Evolutionary conservation across 495 filamentous ascomycete genomes (phyloP).

Genomic region (Jackrogersella multiformis): DNA sequence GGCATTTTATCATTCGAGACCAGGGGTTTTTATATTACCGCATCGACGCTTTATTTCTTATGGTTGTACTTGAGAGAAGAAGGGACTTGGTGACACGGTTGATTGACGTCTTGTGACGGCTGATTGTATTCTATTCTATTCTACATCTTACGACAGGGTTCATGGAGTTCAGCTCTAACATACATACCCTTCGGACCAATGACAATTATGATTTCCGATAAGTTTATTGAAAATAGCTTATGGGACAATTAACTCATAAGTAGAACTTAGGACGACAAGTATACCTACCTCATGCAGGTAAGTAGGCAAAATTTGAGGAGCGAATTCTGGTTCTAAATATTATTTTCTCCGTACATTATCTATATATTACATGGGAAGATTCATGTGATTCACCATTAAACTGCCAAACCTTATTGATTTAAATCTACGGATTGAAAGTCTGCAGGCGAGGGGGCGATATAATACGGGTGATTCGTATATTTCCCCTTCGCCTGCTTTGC

Average conservation of each 20-base stretch:
- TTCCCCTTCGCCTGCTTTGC: constrained; percentile 54
- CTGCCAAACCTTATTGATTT: constrained; percentile 62
- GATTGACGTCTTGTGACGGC: background rate
- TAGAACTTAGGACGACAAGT: background rate
- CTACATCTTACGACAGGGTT: background rate
- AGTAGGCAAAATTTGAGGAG: no score
- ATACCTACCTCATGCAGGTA: no score
- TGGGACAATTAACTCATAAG: background rate
- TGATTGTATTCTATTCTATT: background rate
- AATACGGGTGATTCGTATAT: constrained; percentile 46
- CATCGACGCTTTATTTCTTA: background rate
- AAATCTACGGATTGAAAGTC: constrained; percentile 66
- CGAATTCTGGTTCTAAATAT: no score
- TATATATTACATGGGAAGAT: no score
- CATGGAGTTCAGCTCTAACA: background rate
- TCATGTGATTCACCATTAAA: constrained; percentile 86
- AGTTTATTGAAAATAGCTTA: background rate
- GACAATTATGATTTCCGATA: background rate
- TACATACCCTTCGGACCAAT: background rate
- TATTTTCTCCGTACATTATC: no score
- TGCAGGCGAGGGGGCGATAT: constrained; percentile 68
- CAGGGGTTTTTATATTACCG: background rate
- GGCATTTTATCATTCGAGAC: background rate
- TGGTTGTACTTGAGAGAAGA: background rate
- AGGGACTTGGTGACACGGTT: background rate